phyloP scores from a whole-genome alignment of 352 stramenopile genomes.

The Pythium dissimile region DNA sequence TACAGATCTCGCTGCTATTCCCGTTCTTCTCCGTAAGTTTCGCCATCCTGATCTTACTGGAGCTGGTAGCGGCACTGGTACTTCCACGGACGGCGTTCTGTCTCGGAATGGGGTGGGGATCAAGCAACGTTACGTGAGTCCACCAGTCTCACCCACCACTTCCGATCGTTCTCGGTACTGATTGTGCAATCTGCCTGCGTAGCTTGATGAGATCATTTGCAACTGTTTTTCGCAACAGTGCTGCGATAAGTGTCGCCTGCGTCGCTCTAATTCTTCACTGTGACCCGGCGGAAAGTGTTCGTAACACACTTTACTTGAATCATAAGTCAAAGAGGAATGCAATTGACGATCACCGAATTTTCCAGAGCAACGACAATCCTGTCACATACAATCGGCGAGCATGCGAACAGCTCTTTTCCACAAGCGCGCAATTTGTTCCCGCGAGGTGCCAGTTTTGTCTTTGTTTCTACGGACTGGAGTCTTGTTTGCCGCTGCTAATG shows the following conservation, averaged over 20 bases:
- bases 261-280: slow-evolving; percentile 82
- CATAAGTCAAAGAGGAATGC: too few relatives aligned
- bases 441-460: slow-evolving; percentile 35
- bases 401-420: slow-evolving; percentile 75
- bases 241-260: slow-evolving; percentile 76
- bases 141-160: too few relatives aligned
- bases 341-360: too few relatives aligned
- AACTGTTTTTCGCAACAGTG: slow-evolving; percentile 80
- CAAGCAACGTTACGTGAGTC: slow-evolving; percentile 65
- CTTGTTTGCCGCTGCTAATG: too few relatives aligned
- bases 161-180: too few relatives aligned
- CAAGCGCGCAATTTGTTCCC: slow-evolving; percentile 56
- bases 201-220: slow-evolving; percentile 74
- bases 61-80: slow-evolving; percentile 65
- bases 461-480: background rate
- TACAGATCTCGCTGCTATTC: slow-evolving; percentile 78
- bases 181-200: background rate
- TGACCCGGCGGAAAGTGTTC: slow-evolving; percentile 54
- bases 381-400: slow-evolving; percentile 74
- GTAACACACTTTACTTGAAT: background rate
- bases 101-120: slow-evolving; percentile 56
- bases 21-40: slow-evolving; percentile 85
- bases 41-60: slow-evolving; percentile 64
- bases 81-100: slow-evolving; percentile 50
- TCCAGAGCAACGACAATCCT: slow-evolving; percentile 24